phyloP scores from a whole-genome alignment of 495 filamentous ascomycete genomes.

The Penicillium nucicola region DNA sequence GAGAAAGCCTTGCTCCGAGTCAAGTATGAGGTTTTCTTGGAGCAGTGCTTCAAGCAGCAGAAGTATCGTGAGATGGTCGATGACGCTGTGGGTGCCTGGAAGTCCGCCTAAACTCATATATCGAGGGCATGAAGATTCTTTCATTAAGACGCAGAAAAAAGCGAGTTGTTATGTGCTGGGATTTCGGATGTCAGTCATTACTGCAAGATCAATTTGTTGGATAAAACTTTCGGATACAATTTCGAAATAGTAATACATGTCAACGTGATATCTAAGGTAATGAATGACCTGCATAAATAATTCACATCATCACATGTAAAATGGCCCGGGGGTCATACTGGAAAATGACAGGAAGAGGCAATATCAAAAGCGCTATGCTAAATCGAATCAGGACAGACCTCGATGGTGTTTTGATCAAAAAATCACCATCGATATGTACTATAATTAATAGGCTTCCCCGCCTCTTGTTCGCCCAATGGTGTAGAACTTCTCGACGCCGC shows the following conservation, averaged over 20 bases:
- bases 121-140: background rate
- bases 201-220: background rate
- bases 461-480: slow-evolving; percentile 34
- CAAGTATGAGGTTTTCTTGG: slow-evolving; percentile 75
- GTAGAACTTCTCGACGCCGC: slow-evolving; percentile 33
- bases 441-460: slow-evolving; percentile 30
- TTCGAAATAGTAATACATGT: background rate
- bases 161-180: background rate
- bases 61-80: slow-evolving; percentile 63
- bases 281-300: background rate
- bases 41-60: slow-evolving; percentile 62
- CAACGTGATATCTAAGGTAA: background rate
- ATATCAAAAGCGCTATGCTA: slow-evolving; percentile 8
- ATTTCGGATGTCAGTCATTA: slow-evolving; percentile 5
- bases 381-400: background rate
- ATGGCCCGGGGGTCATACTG: background rate
- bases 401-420: background rate
- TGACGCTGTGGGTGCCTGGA: slow-evolving; percentile 48
- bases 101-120: slow-evolving; percentile 6
- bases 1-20: slow-evolving; percentile 76
- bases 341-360: background rate
- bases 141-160: background rate
- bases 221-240: background rate
- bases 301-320: background rate
- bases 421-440: background rate